Evolutionary conservation across 345 rosid species (phyloP).

Genomic region (Jatropha curcas): DNA sequence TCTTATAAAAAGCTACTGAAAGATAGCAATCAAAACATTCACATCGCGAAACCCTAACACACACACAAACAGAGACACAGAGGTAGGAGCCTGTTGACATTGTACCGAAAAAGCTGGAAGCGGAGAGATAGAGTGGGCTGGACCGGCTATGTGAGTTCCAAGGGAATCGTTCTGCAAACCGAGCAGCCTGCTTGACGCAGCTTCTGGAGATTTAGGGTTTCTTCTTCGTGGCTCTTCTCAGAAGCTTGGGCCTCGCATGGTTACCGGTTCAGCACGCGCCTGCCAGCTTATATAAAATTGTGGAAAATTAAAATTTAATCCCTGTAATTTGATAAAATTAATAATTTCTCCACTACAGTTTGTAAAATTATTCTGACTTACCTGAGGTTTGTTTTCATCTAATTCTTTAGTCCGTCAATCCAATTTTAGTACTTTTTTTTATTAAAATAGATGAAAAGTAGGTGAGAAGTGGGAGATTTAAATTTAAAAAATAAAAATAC

Average conservation of each 20-base stretch:
- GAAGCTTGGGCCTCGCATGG: neutral
- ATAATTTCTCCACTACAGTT: too few species aligned
- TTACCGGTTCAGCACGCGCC: neutral
- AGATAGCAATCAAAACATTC: neutral
- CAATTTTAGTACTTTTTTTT: too few species aligned
- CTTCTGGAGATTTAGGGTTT: neutral
- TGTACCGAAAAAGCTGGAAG: neutral
- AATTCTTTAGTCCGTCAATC: too few species aligned
- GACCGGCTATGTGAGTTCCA: too few species aligned
- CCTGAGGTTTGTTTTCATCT: too few species aligned
- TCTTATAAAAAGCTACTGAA: neutral
- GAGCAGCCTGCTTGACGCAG: neutral
- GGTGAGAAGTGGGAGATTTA: too few species aligned
- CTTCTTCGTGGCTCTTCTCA: neutral
- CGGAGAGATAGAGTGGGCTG: neutral
- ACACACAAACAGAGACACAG: neutral
- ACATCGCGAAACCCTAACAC: neutral
- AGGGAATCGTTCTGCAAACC: neutral
- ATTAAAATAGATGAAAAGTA: too few species aligned
- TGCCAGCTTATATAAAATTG: neutral
- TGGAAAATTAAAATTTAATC: too few species aligned
- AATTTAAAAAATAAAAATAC: too few species aligned
- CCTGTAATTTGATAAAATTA: too few species aligned
- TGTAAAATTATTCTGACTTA: too few species aligned
- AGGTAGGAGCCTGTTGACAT: neutral